Evolutionary conservation across 345 rosid genomes (phyloP), one percentile per base, ranked within the genome.

Genomic region (Tarenaya hassleriana): DNA sequence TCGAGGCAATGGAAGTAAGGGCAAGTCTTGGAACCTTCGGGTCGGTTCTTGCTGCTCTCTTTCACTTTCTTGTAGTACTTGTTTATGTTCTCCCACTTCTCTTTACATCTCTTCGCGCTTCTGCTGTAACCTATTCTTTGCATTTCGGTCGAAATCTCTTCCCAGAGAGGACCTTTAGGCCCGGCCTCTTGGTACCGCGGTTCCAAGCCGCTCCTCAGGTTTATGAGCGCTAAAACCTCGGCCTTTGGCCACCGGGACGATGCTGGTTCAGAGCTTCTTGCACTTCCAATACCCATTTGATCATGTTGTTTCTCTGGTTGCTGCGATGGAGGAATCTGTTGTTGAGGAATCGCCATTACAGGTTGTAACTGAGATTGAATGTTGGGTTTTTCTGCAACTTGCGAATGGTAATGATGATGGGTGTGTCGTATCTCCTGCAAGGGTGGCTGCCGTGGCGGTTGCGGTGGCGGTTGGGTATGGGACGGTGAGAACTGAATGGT

Each of bases 41-140:
- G 86, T 33, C 96, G 83, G 66, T 66, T 70, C 76, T 81, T 84
- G 63, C 73, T 81, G 52, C 90, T 78, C 61, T 87, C 96, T 68
- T 87, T 87, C 24, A 84, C 96, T 64, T 87, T 87, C 75, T 87
- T 87, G 76, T 72, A 87, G 67, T 87, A 87, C 48, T 87, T 87
- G 74, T 87, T 87, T 42, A 87, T 87, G 62, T 87, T 87, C 65
- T 87, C 96, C 96, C 96, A 87, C 57, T 87, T 87, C 67, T 87
- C 94, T 62, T 87, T 87, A 64, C 96, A 87, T 66, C 94, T 65
- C 48, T 87, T 87, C 1, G 96, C 63, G 55, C 51, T 82, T 38
- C 96, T 64, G 19, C 75, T 81, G 72, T 81, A 84, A 0, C 96
- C 96, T 67, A 74, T 59, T 47, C 77, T 63, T 50, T 41, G 61